A percentile compares a stretch with the other conserved stretches of the same genome.
These are phyloP conservation scores for Nakazawaea siamensis DNA, from an alignment of 805 yeast species.

Conservation along the genomic window DNA sequence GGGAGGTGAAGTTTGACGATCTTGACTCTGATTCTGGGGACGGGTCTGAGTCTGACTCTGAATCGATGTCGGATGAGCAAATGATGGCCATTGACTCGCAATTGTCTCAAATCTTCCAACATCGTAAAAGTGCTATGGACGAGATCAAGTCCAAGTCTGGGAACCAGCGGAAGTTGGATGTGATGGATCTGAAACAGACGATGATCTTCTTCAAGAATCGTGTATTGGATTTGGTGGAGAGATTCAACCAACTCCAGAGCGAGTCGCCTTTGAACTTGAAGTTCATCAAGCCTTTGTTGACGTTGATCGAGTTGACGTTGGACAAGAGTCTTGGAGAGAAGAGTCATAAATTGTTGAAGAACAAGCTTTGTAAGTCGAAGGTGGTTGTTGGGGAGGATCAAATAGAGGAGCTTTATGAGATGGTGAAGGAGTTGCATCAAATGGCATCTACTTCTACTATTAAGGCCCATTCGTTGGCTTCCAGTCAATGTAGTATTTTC, in stretches of 20 bases:
- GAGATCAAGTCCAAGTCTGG: constrained; percentile 40
- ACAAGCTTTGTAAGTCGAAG: constrained; percentile 45
- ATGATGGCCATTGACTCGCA: constrained; percentile 93
- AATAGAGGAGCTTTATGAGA: constrained; percentile 10
- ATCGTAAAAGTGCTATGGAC: constrained; percentile 61
- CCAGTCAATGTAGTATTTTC: constrained; percentile 59
- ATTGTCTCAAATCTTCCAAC: constrained; percentile 74
- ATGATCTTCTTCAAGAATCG: constrained; percentile 74
- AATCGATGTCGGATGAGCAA: constrained; percentile 91
- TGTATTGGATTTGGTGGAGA: constrained; percentile 68
- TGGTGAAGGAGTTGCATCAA: constrained; percentile 34
- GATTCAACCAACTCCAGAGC: constrained; percentile 41
- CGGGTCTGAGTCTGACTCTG: constrained; percentile 37
- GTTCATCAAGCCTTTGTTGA: constrained; percentile 47
- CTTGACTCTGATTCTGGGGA: constrained; percentile 27
- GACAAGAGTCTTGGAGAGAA: constrained; percentile 67
- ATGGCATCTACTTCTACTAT: constrained; percentile 33
- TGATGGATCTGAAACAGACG: constrained; percentile 69
- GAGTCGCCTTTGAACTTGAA: constrained; percentile 30
- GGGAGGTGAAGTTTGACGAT: constrained; percentile 30
- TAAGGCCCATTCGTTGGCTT: constrained; percentile 45
- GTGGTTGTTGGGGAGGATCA: constrained; percentile 16
- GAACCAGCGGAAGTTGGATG: constrained; percentile 62
- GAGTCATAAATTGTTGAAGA: constrained; percentile 64
- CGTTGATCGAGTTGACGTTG: constrained; percentile 55